phyloP scores from a whole-genome alignment of 163 green algal genomes.

The Smithsoniella earleae region DNA sequence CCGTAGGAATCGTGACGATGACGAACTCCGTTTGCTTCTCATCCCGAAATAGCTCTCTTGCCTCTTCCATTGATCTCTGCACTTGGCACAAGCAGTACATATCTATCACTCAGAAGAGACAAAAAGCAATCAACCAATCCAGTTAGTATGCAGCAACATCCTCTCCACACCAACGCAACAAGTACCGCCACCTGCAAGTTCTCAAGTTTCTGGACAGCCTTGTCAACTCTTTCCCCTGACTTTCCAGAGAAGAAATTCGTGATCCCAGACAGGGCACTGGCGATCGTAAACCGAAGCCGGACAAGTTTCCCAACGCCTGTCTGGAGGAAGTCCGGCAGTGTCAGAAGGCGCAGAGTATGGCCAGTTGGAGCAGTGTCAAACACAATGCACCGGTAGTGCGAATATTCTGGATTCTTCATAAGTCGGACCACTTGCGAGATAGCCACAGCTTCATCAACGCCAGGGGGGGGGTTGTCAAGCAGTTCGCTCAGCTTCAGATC shows the following conservation, averaged over 20 bases:
- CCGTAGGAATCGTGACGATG: conserved; percentile 94
- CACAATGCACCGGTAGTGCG: conserved; percentile 82
- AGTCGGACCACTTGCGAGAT: conserved; percentile 85
- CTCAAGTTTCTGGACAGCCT: conserved; percentile 71
- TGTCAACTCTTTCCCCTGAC: conserved; percentile 43
- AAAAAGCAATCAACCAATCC: too few species aligned
- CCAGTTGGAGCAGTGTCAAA: conserved; percentile 95
- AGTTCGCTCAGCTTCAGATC: conserved; percentile 78
- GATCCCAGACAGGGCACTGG: conserved; percentile 55
- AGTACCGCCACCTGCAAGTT: conserved; percentile 65
- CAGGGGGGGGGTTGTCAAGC: conserved; percentile 85
- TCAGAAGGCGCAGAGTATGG: conserved; percentile 92
- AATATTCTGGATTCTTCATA: conserved; percentile 67
- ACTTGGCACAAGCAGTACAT: neutral
- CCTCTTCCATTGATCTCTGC: conserved; percentile 67
- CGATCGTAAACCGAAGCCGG: conserved; percentile 76
- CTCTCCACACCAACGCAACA: too few species aligned
- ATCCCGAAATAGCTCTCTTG: conserved; percentile 83
- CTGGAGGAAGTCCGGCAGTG: conserved; percentile 91
- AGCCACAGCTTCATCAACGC: conserved; percentile 77
- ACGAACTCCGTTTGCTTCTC: conserved; percentile 80
- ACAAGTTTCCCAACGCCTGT: conserved; percentile 61
- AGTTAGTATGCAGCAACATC: too few species aligned
- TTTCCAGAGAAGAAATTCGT: conserved; percentile 69
- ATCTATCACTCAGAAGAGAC: too few species aligned